phyloP scores from a whole-genome alignment of 2,329 filamentous ascomycete genomes.

The Alternaria conjuncta region DNA sequence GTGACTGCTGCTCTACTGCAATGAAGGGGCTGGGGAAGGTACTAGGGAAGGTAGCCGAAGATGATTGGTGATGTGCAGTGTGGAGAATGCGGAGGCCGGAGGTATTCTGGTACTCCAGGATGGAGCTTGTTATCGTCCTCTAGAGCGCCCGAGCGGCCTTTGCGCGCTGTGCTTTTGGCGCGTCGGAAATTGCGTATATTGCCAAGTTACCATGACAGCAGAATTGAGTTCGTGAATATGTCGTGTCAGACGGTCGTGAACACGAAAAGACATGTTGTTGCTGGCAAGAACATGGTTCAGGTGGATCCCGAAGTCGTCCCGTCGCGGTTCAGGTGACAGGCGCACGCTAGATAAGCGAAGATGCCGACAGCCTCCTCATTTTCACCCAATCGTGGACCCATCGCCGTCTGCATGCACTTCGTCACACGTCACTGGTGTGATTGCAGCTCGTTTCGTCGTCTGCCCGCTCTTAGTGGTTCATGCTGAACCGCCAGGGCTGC shows the following conservation, averaged over 20 bases:
- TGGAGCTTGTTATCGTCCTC: neutral
- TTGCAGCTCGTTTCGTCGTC: conserved; percentile 7
- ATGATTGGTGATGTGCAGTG: neutral
- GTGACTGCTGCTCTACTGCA: neutral
- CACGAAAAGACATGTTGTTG: neutral
- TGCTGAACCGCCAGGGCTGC: conserved; percentile 19
- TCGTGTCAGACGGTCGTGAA: neutral
- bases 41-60: neutral
- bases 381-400: conserved; percentile 4
- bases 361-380: neutral
- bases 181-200: neutral
- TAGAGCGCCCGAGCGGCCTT: neutral
- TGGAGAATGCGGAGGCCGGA: neutral
- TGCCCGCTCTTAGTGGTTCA: conserved; percentile 20
- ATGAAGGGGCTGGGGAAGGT: neutral
- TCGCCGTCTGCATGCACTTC: conserved; percentile 15
- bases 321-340: conserved; percentile 2
- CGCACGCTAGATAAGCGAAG: conserved; percentile 4
- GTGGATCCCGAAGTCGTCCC: conserved; percentile 1
- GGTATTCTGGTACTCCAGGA: neutral
- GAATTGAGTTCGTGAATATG: neutral
- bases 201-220: neutral
- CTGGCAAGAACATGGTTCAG: neutral
- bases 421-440: conserved; percentile 21
- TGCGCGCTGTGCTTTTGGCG: neutral